Conservation (phyloP, 163 green algal genomes). For the Chlamydomonas reinhardtii region DNA sequence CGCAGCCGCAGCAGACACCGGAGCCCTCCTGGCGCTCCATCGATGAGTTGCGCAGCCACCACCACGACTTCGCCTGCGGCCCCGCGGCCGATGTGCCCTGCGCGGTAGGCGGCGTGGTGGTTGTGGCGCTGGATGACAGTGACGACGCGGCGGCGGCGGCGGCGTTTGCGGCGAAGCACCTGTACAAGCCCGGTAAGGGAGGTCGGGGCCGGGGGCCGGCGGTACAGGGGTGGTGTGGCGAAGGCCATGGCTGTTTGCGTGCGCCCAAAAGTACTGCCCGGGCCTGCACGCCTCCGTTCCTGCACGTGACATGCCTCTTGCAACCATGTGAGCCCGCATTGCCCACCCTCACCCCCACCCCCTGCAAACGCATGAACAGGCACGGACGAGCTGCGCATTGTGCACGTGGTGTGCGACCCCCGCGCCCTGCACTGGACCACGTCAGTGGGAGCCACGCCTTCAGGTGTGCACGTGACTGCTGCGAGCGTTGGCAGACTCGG, state of each 20-base stretch:
- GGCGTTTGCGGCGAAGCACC: slow-evolving; percentile 14
- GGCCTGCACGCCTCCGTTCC: too few species aligned
- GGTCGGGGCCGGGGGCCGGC: not conserved
- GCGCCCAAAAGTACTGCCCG: too few species aligned
- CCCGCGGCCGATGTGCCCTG: not conserved
- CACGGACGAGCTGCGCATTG: slow-evolving; percentile 15
- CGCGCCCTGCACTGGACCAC: slow-evolving; percentile 15
- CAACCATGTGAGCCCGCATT: too few species aligned
- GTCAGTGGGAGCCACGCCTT: not conserved
- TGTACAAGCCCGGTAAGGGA: slow-evolving; percentile 1
- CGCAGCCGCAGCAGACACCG: too few species aligned
- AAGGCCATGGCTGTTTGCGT: too few species aligned
- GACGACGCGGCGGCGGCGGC: slow-evolving; percentile 33
- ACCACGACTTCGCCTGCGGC: slow-evolving; percentile 12
- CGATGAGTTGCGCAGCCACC: slow-evolving; percentile 16
- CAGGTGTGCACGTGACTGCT: too few species aligned
- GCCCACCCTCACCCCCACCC: too few species aligned
- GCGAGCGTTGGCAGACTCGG: too few species aligned
- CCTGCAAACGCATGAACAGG: not conserved
- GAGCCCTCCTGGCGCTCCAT: not conserved
- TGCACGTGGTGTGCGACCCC: slow-evolving; percentile 46
- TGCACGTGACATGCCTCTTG: too few species aligned
- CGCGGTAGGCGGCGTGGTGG: not conserved
- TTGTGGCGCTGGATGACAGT: slow-evolving; percentile 43
- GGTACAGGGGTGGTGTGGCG: too few species aligned